Evolutionary conservation across 345 rosid genomes (phyloP).

Genomic region (Camelina neglecta): DNA sequence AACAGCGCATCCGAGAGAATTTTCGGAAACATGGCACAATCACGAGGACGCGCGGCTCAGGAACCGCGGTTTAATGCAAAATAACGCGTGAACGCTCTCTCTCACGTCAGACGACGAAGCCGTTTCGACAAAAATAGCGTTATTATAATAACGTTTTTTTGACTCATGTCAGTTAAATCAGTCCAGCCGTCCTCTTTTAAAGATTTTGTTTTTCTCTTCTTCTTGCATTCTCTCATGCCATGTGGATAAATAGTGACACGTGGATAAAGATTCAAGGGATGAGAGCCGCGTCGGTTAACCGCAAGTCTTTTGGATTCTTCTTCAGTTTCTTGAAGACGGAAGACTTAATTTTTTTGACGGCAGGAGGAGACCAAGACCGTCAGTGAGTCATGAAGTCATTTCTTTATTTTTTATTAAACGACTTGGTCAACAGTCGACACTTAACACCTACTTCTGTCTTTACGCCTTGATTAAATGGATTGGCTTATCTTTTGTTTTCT

Average conservation of each 20-base stretch:
- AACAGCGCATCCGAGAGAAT: slow-evolving; percentile 35
- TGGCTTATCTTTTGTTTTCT: slow-evolving; percentile 3
- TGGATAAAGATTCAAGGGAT: slow-evolving; percentile 2
- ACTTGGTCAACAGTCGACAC: slow-evolving; percentile 37
- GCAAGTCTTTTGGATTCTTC: neutral
- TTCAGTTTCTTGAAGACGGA: slow-evolving; percentile 13
- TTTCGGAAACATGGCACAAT: slow-evolving; percentile 27
- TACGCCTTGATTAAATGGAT: slow-evolving; percentile 36
- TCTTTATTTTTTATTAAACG: neutral
- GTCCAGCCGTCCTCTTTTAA: slow-evolving; percentile 28
- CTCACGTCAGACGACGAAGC: slow-evolving; percentile 12
- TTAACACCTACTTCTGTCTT: slow-evolving; percentile 37
- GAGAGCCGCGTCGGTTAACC: slow-evolving; percentile 28
- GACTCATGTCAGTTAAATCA: slow-evolving; percentile 4
- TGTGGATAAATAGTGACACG: neutral
- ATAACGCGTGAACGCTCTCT: slow-evolving; percentile 25
- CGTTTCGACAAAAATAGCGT: slow-evolving; percentile 35
- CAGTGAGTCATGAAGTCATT: neutral
- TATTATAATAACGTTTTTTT: neutral
- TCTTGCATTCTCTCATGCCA: slow-evolving; percentile 13
- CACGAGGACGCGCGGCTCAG: slow-evolving; percentile 47
- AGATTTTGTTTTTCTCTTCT: too few species aligned
- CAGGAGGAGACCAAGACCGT: slow-evolving; percentile 29
- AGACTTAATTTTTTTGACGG: slow-evolving; percentile 33
- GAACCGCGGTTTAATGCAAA: slow-evolving; percentile 37